phyloP scores from a whole-genome alignment of 371 early-diverging fungal species.

The Umbelopsis sp. region DNA sequence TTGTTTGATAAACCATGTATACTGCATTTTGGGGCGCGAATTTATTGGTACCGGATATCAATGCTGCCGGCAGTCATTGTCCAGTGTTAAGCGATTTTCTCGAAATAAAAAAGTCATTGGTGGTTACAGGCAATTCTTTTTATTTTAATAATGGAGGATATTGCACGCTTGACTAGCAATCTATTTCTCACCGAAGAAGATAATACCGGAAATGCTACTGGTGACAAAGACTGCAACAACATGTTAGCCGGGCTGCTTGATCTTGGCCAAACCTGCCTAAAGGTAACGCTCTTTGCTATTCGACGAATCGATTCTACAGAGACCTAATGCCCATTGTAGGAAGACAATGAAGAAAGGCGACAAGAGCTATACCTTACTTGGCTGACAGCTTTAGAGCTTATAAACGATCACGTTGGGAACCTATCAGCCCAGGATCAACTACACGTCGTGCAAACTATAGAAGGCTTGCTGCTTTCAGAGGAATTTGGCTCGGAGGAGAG shows the following conservation, averaged over 20 bases:
- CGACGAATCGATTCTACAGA: not conserved
- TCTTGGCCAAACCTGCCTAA: not conserved
- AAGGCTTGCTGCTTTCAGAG: not conserved
- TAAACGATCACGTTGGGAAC: not conserved
- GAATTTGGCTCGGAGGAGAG: not conserved
- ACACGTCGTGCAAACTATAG: not conserved
- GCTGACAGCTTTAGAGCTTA: not conserved
- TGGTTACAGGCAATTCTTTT: not conserved
- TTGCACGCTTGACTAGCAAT: not conserved
- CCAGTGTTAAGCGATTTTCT: no score
- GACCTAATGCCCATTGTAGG: not conserved
- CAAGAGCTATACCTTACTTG: constrained; percentile 1
- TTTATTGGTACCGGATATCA: no score
- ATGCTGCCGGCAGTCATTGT: no score
- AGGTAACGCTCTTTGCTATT: not conserved
- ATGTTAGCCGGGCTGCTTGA: not conserved
- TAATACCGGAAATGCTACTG: not conserved
- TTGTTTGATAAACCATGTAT: not conserved
- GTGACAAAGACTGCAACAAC: not conserved
- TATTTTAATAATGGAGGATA: not conserved
- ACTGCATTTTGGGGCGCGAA: no score
- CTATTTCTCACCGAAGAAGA: not conserved
- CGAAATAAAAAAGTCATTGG: not conserved
- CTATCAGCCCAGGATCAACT: not conserved
- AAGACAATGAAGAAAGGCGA: not conserved